Evolutionary conservation across 139 green algal genomes (phyloP), one percentile per base, ranked within the genome.

Genomic region (Coelastrella sp.): DNA sequence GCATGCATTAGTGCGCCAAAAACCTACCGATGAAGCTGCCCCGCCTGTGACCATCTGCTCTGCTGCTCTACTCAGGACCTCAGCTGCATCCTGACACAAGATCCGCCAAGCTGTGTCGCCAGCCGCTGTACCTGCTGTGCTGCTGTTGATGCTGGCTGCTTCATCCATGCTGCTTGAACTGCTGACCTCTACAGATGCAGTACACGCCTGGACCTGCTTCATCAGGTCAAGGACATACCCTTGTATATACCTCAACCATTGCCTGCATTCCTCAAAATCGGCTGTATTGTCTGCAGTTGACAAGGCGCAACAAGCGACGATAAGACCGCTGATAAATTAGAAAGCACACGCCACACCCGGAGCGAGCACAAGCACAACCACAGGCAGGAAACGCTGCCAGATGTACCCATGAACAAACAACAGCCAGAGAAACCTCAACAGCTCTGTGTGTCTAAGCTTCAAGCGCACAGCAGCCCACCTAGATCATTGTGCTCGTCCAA

Each of bases 61-160:
- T 13, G 37, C 57, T 15, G 75, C 45, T 23, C 77, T 75, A 21
- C 53, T 34, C 25, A 84, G 77, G 4, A 40, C 17, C 8, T 73
- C 77, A 50, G 59, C 38, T 62, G 77, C 77, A 30, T 84, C 77
- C 19, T 84, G 77, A 34, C 77, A 84, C 60, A 84, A 40, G 0
- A 62, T 60, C 3, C 59, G 77, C 77, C 77, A 84, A 2, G 57
- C 77, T 27, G 38, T 51, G 0, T 53, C 51, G 19, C 43, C 30
- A 32, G 38, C 77, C n/a, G 77, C 77, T 43, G 59, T 53, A 27
- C 60, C 41, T 25, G 60, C 59, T 23, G 37, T 43, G 38, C 17
- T 69, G 59, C 60, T 69, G 77, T 51, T 84, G 40, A 37, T 84
- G 77, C 77, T 75, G 51, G 6, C 40, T 30, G 13, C 32, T 15